Percentiles rank a stretch among this genome's conserved stretches.
Conservation (phyloP, 208 protist genomes). For the Crithidia sp. region DNA sequence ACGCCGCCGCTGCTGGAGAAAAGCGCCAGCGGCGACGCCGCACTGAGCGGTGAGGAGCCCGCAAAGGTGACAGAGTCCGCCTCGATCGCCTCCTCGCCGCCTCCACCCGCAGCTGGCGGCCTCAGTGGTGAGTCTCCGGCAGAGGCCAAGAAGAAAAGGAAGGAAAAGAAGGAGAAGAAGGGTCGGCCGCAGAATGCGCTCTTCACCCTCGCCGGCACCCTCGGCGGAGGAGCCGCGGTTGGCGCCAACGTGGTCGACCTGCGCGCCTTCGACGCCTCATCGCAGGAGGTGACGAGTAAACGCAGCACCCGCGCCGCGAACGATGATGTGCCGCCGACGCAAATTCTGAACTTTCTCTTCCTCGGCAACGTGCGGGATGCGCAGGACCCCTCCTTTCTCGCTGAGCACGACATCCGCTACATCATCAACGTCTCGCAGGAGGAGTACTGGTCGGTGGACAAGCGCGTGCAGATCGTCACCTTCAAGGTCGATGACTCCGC, state of each 20-base stretch:
- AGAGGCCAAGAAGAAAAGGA: conserved; percentile 17
- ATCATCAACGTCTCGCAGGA: conserved; percentile 89
- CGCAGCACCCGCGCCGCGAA: neutral
- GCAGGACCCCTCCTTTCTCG: conserved; percentile 72
- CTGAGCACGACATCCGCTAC: conserved; percentile 58
- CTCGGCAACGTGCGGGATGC: conserved; percentile 80
- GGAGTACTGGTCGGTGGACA: conserved; percentile 86
- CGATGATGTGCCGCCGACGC: conserved; percentile 51
- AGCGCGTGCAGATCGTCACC: conserved; percentile 55
- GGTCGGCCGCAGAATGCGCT: conserved; percentile 29
- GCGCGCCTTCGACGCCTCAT: conserved; percentile 13
- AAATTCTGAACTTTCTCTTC: conserved; percentile 83
- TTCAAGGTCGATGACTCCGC: conserved; percentile 76
- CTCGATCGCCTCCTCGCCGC: no score
- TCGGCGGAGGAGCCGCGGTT: conserved; percentile 5
- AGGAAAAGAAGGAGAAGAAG: conserved; percentile 26
- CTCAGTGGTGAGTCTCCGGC: neutral
- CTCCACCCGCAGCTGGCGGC: neutral
- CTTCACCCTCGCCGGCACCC: conserved; percentile 11
- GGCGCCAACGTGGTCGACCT: conserved; percentile 35
- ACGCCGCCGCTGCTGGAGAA: no score
- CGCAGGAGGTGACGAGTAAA: neutral
- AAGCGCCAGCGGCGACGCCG: no score
- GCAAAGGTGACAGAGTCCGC: no score
- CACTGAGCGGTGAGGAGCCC: no score